Percentiles rank a stretch among this genome's conserved stretches.
Conservation (phyloP, 2,329 filamentous ascomycete genomes). For the Penicillium sp. region DNA sequence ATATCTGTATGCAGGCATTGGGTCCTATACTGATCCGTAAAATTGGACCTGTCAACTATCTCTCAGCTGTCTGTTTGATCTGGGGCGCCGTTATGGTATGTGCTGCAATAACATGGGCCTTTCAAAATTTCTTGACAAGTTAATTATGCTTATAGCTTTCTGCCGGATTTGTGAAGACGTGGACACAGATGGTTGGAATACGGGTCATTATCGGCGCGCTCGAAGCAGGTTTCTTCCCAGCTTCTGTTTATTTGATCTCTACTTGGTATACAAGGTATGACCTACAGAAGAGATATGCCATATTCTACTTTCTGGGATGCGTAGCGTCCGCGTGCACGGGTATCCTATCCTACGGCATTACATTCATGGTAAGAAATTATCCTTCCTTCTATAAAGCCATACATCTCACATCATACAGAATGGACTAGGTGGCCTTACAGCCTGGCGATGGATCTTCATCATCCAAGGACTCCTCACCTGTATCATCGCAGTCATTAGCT, state of each 20-base stretch:
- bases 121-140: background rate
- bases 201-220: conserved; percentile 47
- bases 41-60: conserved; percentile 9
- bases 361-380: conserved; percentile 23
- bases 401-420: conserved; percentile 7
- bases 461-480: conserved; percentile 54
- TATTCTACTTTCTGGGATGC: conserved; percentile 15
- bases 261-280: conserved; percentile 68
- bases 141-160: background rate
- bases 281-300: conserved; percentile 41
- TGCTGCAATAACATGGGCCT: background rate
- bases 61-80: conserved; percentile 6
- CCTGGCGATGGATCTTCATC: conserved; percentile 69
- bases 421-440: conserved; percentile 46
- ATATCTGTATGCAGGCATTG: conserved; percentile 9
- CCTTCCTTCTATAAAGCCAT: background rate
- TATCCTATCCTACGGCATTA: conserved; percentile 9
- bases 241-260: conserved; percentile 61
- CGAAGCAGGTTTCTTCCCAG: conserved; percentile 47
- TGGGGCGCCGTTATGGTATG: conserved; percentile 12
- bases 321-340: conserved; percentile 6
- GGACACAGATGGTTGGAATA: conserved; percentile 38
- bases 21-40: conserved; percentile 10
- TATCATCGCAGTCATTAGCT: conserved; percentile 50
- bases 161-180: conserved; percentile 29